Evolutionary conservation across 2,329 filamentous ascomycete genomes (phyloP).

Genomic region (Xylaria sp.): DNA sequence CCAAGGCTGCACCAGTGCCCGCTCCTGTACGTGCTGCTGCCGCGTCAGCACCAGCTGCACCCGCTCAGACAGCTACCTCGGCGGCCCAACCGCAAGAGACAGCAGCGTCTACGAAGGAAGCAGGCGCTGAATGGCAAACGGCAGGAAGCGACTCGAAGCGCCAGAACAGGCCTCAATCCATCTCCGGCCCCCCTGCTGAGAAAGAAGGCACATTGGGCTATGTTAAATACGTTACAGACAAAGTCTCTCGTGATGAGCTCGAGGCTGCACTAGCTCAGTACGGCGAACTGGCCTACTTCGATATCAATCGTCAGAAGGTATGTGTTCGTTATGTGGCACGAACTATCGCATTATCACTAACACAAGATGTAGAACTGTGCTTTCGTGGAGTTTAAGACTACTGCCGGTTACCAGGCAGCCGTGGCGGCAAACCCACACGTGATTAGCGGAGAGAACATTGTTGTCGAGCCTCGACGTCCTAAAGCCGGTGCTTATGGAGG

Average conservation of each 20-base stretch:
- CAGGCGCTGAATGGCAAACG: conserved; percentile 81
- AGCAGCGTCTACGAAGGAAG: conserved; percentile 55
- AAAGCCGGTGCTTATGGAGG: conserved; percentile 74
- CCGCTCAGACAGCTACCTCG: conserved; percentile 53
- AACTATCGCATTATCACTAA: conserved; percentile 35
- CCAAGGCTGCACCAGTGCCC: conserved; percentile 63
- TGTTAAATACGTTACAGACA: conserved; percentile 94
- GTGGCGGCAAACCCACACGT: conserved; percentile 83
- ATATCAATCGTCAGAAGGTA: conserved; percentile 85
- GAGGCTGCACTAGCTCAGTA: conserved; percentile 73
- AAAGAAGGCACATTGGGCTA: conserved; percentile 84
- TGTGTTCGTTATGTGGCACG: conserved; percentile 30
- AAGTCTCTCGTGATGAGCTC: conserved; percentile 77
- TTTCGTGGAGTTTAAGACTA: conserved; percentile 89
- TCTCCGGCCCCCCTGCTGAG: conserved; percentile 64
- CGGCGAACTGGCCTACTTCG: conserved; percentile 74
- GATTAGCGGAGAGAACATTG: conserved; percentile 80
- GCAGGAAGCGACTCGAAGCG: conserved; percentile 84
- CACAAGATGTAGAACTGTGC: conserved; percentile 77
- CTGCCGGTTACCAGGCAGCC: conserved; percentile 82
- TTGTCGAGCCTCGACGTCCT: conserved; percentile 86
- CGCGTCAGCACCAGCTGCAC: conserved; percentile 46
- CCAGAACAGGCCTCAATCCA: conserved; percentile 75
- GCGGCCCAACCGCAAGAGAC: conserved; percentile 39
- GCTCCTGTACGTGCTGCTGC: conserved; percentile 44